Base-by-base conservation (phyloP, 768 basidiomycete species). In the Krasilnikovozyma curviuscula region DNA sequence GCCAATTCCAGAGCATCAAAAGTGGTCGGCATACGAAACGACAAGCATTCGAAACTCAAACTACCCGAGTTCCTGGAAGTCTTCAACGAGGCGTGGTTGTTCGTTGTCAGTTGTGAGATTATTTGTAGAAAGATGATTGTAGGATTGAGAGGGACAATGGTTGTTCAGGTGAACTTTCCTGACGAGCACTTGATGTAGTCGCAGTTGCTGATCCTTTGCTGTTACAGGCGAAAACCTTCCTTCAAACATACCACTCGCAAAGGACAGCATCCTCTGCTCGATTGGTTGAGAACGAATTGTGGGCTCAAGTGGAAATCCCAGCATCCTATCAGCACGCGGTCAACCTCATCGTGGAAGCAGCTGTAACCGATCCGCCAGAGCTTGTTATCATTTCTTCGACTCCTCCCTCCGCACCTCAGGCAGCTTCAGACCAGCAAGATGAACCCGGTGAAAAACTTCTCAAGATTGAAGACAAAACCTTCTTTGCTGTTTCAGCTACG, bases 221-320 rank as follows among this genome's bases (percentile, higher is more conserved):
- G 56, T 19, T 34, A 5, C 49, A 88, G 79, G 83, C 88, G 6
- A 89, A 88, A 66, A 66, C 73, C 9, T 98, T 89, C 68, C 68
- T 98, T 24, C 77, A 81, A 58, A 65, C 70, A 0, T 95, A 89
- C 66, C 93, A 98, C 60, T 78, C 86, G 55, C 65, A 71, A 10
- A 73, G 81, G 43, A 73, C 97, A 37, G 74, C 78, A 3, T 72
- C 72, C 47, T 81, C 80, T 3, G 89, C 91, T 24, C 84, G 81
- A 61, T 67, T 84, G 24, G 91, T 98, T 7, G 88, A 97, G 63
- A 86, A 95, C 55, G 93, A 98, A 60, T 81, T 79, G 51, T 97
- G 93, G 93, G 76, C 70, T 49, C 81, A 81, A 14, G 71, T 75
- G 13, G 83, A 93, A 48, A 76, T 91, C 13, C 67, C 77, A 1